phyloP scores from a whole-genome alignment of 2,329 filamentous ascomycete genomes.

The Calonectria multiphialidica region DNA sequence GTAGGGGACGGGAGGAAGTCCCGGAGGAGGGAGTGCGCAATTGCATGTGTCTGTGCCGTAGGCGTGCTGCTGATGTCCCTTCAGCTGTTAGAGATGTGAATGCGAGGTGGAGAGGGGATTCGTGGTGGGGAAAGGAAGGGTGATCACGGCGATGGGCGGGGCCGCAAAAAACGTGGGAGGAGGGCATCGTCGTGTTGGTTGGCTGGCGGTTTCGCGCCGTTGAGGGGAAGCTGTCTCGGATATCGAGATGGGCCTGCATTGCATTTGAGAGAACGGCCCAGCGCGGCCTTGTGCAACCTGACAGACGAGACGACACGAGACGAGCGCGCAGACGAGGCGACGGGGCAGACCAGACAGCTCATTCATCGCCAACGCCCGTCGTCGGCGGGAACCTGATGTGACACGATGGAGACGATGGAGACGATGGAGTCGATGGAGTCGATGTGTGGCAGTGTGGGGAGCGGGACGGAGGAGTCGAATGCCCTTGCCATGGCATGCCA shows the following conservation, averaged over 20 bases:
- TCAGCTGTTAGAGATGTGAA: neutral
- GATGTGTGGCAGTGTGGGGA: slow-evolving; percentile 3
- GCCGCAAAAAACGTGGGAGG: neutral
- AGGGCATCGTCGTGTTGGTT: neutral
- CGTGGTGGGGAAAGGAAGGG: slow-evolving; percentile 10
- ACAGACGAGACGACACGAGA: neutral
- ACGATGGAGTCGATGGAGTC: slow-evolving; percentile 4
- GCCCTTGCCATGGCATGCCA: neutral
- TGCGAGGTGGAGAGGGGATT: slow-evolving; percentile 6
- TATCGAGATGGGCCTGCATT: slow-evolving; percentile 7
- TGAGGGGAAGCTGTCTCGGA: neutral
- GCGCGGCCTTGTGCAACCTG: neutral
- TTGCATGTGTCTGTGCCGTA: slow-evolving; percentile 22
- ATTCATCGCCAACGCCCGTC: neutral
- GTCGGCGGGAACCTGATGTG: neutral
- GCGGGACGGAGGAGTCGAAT: neutral
- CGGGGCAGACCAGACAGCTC: neutral
- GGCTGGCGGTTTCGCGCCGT: neutral
- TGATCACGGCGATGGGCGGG: neutral
- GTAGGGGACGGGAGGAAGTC: slow-evolving; percentile 17
- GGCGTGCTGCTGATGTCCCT: slow-evolving; percentile 13
- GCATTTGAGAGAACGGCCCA: neutral
- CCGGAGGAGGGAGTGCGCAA: slow-evolving; percentile 11
- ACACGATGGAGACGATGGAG: slow-evolving; percentile 2
- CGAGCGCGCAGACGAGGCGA: neutral